Conservation (phyloP, 225 moss, liverwort and hornwort species). For the Marchantia polymorpha region DNA sequence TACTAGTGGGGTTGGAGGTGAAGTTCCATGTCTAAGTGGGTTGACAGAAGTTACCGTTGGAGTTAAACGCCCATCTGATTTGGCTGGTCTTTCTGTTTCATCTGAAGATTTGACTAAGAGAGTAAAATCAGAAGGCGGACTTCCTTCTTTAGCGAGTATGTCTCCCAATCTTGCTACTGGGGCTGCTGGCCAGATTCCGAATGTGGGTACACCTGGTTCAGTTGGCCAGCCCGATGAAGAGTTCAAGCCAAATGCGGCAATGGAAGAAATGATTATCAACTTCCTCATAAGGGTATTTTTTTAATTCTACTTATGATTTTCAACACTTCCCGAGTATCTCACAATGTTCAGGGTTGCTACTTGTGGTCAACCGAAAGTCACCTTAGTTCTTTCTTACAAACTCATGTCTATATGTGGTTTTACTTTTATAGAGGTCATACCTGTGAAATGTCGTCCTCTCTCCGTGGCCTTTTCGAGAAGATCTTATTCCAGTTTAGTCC, state of each 20-base stretch:
- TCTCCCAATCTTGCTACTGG: conserved; percentile 76
- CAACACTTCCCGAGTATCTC: background rate
- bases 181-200: conserved; percentile 60
- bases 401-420: too few relatives aligned
- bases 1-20: conserved; percentile 20
- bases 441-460: too few relatives aligned
- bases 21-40: conserved; percentile 29
- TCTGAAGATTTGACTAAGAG: conserved; percentile 78
- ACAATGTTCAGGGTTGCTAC: background rate
- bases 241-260: conserved; percentile 98
- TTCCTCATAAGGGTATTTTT: conserved; percentile 74
- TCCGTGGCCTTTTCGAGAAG: too few relatives aligned
- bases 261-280: conserved; percentile 99
- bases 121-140: conserved; percentile 74
- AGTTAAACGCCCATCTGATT: conserved; percentile 65
- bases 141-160: conserved; percentile 72
- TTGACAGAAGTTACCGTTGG: conserved; percentile 35
- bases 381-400: background rate
- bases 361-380: background rate
- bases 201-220: conserved; percentile 92
- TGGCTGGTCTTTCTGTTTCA: conserved; percentile 47
- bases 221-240: conserved; percentile 95
- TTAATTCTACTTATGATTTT: background rate
- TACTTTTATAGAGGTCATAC: too few relatives aligned
- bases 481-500: too few relatives aligned